Evolutionary conservation across 2,329 filamentous ascomycete species (phyloP).

Genomic region (Nannizziopsis arthrosporioides): DNA sequence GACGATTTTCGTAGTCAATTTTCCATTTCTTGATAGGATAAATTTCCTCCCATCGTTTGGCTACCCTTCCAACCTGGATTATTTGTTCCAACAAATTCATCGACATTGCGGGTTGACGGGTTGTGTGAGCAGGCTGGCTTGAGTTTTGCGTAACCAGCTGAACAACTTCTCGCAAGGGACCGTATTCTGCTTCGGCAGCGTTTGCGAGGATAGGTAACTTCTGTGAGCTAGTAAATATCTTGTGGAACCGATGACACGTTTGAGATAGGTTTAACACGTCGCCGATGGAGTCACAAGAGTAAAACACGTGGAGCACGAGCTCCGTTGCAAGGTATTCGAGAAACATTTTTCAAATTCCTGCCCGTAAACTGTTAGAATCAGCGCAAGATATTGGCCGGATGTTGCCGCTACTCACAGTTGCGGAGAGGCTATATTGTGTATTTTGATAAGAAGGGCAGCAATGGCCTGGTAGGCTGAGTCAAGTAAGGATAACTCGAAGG

Average conservation of each 20-base stretch:
- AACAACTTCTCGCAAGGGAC: conserved; percentile 47
- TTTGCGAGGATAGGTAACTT: conserved; percentile 44
- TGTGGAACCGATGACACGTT: conserved; percentile 44
- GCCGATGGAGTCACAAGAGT: conserved; percentile 40
- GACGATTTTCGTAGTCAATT: conserved; percentile 43
- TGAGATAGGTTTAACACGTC: conserved; percentile 45
- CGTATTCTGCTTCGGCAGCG: conserved; percentile 45
- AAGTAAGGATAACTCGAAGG: neutral
- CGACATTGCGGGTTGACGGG: conserved; percentile 43
- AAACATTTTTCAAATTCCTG: conserved; percentile 33
- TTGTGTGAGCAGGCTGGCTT: conserved; percentile 46
- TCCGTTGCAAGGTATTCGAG: conserved; percentile 48
- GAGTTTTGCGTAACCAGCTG: conserved; percentile 51
- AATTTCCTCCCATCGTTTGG: conserved; percentile 48
- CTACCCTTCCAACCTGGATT: conserved; percentile 43
- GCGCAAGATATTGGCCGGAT: too few relatives aligned
- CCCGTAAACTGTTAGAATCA: neutral
- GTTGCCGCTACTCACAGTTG: too few relatives aligned
- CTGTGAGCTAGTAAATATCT: conserved; percentile 43
- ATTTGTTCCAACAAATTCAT: conserved; percentile 46
- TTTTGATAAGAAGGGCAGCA: too few relatives aligned
- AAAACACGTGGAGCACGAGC: conserved; percentile 46
- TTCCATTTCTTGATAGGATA: conserved; percentile 55
- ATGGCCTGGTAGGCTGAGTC: too few relatives aligned
- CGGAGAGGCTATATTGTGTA: too few relatives aligned